Percentiles rank a stretch among this genome's conserved stretches.
These are phyloP conservation scores for Sarocladiaceae sp. DNA, from an alignment of 2,329 filamentous ascomycete species.

Conservation along the genomic window DNA sequence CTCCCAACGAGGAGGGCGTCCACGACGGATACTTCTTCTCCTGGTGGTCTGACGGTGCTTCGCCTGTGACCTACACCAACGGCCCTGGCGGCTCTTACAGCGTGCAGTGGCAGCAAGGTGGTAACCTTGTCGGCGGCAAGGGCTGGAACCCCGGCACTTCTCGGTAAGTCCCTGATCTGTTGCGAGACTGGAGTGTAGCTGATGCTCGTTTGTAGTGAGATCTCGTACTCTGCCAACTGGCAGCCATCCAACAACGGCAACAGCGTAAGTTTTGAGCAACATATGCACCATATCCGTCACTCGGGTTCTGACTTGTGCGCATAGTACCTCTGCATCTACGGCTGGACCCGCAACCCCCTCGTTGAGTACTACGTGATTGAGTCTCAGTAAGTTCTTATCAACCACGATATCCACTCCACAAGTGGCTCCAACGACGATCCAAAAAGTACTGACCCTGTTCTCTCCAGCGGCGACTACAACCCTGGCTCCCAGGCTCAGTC, in stretches of 20 bases:
- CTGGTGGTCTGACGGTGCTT: slow-evolving; percentile 38
- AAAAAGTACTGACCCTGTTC: no score
- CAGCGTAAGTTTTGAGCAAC: slow-evolving; percentile 13
- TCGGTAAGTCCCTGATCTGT: slow-evolving; percentile 32
- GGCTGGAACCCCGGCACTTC: slow-evolving; percentile 50
- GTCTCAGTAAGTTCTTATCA: slow-evolving; percentile 20
- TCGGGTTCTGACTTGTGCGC: neutral
- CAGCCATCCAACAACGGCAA: slow-evolving; percentile 24
- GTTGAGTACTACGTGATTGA: slow-evolving; percentile 30
- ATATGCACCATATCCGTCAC: neutral
- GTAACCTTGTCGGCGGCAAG: slow-evolving; percentile 54
- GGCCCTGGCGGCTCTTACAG: slow-evolving; percentile 33
- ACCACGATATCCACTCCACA: no score
- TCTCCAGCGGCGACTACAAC: slow-evolving; percentile 7
- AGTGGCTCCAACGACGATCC: no score
- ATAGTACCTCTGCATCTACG: slow-evolving; percentile 28
- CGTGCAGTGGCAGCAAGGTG: slow-evolving; percentile 36
- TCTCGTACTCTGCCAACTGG: slow-evolving; percentile 23
- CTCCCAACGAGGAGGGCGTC: slow-evolving; percentile 25
- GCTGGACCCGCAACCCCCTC: slow-evolving; percentile 28
- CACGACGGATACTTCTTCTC: slow-evolving; percentile 39
- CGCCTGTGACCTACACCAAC: slow-evolving; percentile 36
- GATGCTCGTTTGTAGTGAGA: slow-evolving; percentile 14
- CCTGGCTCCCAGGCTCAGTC: slow-evolving; percentile 14
- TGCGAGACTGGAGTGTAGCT: neutral